Base-by-base conservation (phyloP, 1,284 basidiomycete genomes). In the Ceratobasidium sp. region DNA sequence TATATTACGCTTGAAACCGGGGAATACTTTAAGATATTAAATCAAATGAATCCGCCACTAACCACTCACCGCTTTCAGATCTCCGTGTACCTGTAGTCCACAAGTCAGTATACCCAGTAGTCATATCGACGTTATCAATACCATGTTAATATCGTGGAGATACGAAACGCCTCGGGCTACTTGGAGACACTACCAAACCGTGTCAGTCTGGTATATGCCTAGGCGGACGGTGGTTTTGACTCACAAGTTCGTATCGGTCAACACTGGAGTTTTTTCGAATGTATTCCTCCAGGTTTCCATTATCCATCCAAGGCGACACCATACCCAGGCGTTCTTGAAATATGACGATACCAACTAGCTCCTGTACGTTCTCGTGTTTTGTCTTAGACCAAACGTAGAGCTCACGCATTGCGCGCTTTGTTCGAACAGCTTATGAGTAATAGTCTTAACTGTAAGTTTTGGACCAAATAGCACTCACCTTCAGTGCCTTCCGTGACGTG, bases 371-470 rank as follows among this genome's bases (percentile, higher is more conserved):
- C 3, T 44, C 20, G 40, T 70, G 68, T 17, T 70, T 44, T 23
- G 40, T 54, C 52, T 70, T 70, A 10, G 68, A 70, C 68, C 68
- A 70, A 9, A 23, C 44, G 38, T 70, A 70, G 17, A 70, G 15
- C 33, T 70, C 68, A 7, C 68, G 68, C 52, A 57, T 59, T 10
- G 68, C 68, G 26, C 68, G 68, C 68, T 70, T 46, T 5, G n/a
- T 38, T 50, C 13, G 33, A 64, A n/a, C 4, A 56, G 9, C 40
- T 40, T 15, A 44, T 42, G 17, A 44, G 15, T 20, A 42, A n/a
- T 20, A 7, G 17, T 44, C 38, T 23, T 44, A 40, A 20, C 1
- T 2, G 2, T 64, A n/a, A 64, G n/a, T 20, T 23, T n/a, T n/a
- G n/a, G n/a, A n/a, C n/a, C n/a, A n/a, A 10, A 26, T 9, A 42